A percentile compares a stretch with the other conserved stretches of the same genome.
Conservation (phyloP, 495 filamentous ascomycete species). For the Aspergillus sclerotiicarbonarius region DNA sequence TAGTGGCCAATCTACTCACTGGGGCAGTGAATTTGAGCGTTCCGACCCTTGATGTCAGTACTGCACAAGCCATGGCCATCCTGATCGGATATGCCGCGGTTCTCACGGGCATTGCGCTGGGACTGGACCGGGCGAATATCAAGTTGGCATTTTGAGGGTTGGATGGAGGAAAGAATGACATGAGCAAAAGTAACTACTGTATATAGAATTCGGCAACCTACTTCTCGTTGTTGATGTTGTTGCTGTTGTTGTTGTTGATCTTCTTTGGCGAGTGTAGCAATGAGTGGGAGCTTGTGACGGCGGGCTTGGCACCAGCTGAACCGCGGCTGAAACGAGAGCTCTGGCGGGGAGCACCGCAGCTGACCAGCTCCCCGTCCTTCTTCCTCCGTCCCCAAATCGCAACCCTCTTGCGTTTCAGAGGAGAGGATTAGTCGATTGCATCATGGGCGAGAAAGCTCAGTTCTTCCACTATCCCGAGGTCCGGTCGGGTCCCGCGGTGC, state of each 20-base stretch:
- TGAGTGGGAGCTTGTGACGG: too few relatives aligned
- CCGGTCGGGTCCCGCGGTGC: slow-evolving; percentile 41
- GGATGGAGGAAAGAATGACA: neutral
- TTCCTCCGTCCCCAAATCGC: neutral
- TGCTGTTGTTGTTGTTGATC: too few relatives aligned
- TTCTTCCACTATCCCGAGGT: slow-evolving; percentile 46
- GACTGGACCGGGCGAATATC: slow-evolving; percentile 67
- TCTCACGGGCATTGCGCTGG: slow-evolving; percentile 66
- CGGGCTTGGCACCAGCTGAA: too few relatives aligned
- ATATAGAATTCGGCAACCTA: neutral
- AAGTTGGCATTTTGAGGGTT: slow-evolving; percentile 60
- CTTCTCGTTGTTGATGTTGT: too few relatives aligned
- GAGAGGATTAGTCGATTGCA: slow-evolving; percentile 1
- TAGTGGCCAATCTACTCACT: slow-evolving; percentile 85
- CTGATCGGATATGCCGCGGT: slow-evolving; percentile 67
- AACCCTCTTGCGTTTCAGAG: slow-evolving; percentile 1
- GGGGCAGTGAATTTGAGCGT: slow-evolving; percentile 84
- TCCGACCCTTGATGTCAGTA: slow-evolving; percentile 69
- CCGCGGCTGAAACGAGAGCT: too few relatives aligned
- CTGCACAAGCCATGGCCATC: slow-evolving; percentile 65
- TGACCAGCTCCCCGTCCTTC: neutral
- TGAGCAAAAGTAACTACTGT: neutral
- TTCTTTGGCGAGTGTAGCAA: too few relatives aligned
- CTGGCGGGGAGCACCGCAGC: too few relatives aligned
- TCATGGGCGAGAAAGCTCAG: slow-evolving; percentile 25